Evolutionary conservation across 805 yeast species (phyloP), one percentile per base, ranked within the genome.

Genomic region (Candida manassasensis): DNA sequence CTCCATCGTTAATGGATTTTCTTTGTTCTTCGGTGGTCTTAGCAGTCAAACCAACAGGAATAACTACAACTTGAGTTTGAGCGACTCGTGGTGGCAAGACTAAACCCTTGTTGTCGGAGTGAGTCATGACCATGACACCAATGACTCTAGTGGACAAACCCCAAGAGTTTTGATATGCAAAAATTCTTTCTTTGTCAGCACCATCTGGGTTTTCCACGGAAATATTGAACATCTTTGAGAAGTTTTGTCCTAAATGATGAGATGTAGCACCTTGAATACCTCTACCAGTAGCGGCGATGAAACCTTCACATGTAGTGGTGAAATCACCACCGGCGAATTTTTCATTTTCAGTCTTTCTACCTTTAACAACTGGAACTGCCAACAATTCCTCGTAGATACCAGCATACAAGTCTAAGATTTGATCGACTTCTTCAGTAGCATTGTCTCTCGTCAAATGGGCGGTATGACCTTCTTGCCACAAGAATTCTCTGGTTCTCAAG

Each of bases 381-480:
- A 93, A 79, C 54, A 93, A 73, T 49, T 90, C 95, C 66, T 81
- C 81, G 64, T 93, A 93, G 42, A 93, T 74, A 44, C 79, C 78
- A 42, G 83, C 81, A 63, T 93, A 93, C 66, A 77, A 80, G 44
- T 85, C 93, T 59, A 89, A 77, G 55, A 94, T 90, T 61, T 81
- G 81, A 50, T 75, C 57, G 21, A 90, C 97, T 69, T 93, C 97
- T 40, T 69, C 69, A 41, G 75, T 73, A 21, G 98, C 96, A 42
- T 77, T 93, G 42, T 79, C 85, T 45, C 70, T 63, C 38, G 94
- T 84, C 56, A 94, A 75, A 62, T 86, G 96, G 37, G 96, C 98
- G 34, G 98, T 93, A 71, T 93, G 99, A 52, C 99, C 99, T 71
- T 93, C 99, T 71, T 93, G 99, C 99, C 99, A 93, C 63, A 93